A percentile compares a stretch with the other conserved stretches of the same genome.
Conservation (phyloP, 2,329 filamentous ascomycete genomes). For the Trichophyton benhamiae region DNA sequence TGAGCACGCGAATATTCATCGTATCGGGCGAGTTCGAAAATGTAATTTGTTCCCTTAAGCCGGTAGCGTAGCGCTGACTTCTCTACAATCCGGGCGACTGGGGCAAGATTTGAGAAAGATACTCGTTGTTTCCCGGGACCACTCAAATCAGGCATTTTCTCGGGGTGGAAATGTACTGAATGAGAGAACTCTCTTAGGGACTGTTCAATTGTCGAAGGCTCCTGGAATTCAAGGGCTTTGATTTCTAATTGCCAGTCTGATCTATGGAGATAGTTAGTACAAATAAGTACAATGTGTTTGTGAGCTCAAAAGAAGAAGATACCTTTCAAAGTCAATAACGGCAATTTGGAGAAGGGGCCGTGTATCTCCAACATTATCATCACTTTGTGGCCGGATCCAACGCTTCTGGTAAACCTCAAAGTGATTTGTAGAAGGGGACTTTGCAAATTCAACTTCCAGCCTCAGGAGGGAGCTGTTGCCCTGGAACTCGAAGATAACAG, state of each 20-base stretch:
- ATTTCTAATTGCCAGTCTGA: constrained; percentile 33
- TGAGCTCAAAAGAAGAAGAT: neutral
- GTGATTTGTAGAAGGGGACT: constrained; percentile 19
- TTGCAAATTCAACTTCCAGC: constrained; percentile 27
- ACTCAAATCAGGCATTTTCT: constrained; percentile 16
- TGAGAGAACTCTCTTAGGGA: constrained; percentile 22
- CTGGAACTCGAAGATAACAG: constrained; percentile 32
- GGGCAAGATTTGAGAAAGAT: constrained; percentile 18
- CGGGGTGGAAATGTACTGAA: constrained; percentile 18
- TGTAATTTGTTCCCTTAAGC: constrained; percentile 29
- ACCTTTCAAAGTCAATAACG: constrained; percentile 29
- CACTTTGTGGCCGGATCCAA: constrained; percentile 24
- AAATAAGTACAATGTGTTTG: neutral
- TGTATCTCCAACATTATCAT: constrained; percentile 15
- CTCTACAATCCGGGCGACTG: constrained; percentile 26
- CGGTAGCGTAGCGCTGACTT: constrained; percentile 29
- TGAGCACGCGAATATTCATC: constrained; percentile 23
- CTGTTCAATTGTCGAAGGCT: constrained; percentile 18
- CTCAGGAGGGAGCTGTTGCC: constrained; percentile 23
- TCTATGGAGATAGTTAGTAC: constrained; percentile 15
- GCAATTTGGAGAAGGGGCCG: constrained; percentile 25
- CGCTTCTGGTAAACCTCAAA: constrained; percentile 25
- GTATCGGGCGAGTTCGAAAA: constrained; percentile 34
- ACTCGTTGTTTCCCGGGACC: constrained; percentile 21
- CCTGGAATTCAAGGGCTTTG: constrained; percentile 28